Evolutionary conservation across 257 asterid genomes (phyloP).

Genomic region (Plantago ovata): DNA sequence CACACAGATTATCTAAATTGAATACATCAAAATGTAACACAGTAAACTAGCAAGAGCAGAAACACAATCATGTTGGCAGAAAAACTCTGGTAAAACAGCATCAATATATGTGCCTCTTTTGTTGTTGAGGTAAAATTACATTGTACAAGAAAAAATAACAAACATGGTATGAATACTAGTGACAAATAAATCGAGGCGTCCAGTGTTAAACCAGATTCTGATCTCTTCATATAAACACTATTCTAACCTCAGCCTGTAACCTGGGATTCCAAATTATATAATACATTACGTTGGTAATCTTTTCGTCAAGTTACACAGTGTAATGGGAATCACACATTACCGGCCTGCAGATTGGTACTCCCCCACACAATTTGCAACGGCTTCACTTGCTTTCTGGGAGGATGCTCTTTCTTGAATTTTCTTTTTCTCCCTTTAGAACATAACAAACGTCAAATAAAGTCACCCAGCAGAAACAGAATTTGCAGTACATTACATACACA

Average conservation of each 20-base stretch:
- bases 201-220: conserved; percentile 7
- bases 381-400: conserved; percentile 74
- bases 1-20: no score
- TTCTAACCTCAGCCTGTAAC: conserved; percentile 14
- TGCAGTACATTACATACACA: no score
- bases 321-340: conserved; percentile 22
- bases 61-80: background rate
- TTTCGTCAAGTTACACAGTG: conserved; percentile 13
- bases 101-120: conserved; percentile 12
- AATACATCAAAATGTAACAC: background rate
- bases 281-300: conserved; percentile 14
- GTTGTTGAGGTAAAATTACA: conserved; percentile 22
- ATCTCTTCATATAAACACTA: conserved; percentile 13
- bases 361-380: conserved; percentile 56
- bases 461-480: no score
- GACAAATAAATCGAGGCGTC: conserved; percentile 2
- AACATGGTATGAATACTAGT: conserved; percentile 9
- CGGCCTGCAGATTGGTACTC: conserved; percentile 35
- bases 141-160: conserved; percentile 14
- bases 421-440: conserved; percentile 74
- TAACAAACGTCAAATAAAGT: background rate
- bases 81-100: conserved; percentile 12
- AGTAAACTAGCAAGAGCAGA: background rate
- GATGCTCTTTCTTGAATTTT: conserved; percentile 68
- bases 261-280: conserved; percentile 3